These are phyloP conservation scores for Cyclocybe cylindracea DNA, from an alignment of 768 basidiomycete species.

Conservation along the genomic window DNA sequence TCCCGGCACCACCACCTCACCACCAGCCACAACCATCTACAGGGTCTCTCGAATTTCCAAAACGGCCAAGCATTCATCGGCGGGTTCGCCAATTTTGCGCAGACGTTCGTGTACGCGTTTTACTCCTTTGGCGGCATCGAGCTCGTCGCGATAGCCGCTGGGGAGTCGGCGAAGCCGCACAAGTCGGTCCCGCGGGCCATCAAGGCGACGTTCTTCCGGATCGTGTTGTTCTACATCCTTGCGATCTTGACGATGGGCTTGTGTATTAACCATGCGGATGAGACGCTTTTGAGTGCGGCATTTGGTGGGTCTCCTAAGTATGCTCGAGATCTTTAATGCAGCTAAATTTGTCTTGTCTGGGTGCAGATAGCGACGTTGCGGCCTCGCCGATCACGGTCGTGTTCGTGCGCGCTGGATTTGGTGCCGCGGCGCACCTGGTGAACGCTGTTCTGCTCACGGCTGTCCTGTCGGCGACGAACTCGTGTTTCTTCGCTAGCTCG, in stretches of 20 bases:
- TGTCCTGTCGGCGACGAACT: conserved; percentile 64
- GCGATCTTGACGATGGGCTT: conserved; percentile 67
- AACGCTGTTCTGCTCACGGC: conserved; percentile 70
- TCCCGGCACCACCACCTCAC: background rate
- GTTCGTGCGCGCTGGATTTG: conserved; percentile 62
- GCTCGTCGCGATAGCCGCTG: conserved; percentile 72
- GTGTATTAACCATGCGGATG: conserved; percentile 62
- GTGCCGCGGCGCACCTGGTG: conserved; percentile 60
- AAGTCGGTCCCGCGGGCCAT: conserved; percentile 65
- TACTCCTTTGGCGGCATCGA: conserved; percentile 73
- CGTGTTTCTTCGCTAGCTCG: conserved; percentile 67
- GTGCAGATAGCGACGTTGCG: conserved; percentile 47
- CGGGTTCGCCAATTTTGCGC: conserved; percentile 52
- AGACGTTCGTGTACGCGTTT: conserved; percentile 68
- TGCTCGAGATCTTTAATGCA: background rate
- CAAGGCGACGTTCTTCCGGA: conserved; percentile 68
- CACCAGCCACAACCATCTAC: conserved; percentile 16
- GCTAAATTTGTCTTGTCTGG: background rate
- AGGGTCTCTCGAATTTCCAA: conserved; percentile 55
- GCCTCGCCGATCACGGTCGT: conserved; percentile 67
- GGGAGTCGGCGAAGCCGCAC: conserved; percentile 65
- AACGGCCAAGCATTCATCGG: conserved; percentile 54
- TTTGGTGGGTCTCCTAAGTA: conserved; percentile 29
- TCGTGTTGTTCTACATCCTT: conserved; percentile 64
- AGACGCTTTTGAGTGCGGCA: conserved; percentile 49